Percentiles rank a stretch among this genome's conserved stretches.
Conservation (phyloP, 1,139 yeast species). For the Taiozyma sp. region DNA sequence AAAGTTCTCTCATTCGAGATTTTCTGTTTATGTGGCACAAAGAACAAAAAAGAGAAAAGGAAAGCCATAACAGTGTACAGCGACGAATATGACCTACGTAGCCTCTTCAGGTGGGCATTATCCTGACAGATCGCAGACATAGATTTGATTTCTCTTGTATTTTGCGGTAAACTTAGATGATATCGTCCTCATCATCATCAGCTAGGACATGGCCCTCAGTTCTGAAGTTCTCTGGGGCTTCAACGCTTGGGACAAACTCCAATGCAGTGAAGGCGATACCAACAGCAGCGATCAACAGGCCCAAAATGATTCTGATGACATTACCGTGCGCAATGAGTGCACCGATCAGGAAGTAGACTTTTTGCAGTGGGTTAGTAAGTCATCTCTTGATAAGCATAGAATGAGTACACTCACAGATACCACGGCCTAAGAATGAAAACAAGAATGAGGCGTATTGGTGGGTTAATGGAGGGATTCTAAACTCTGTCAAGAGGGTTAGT, state of each 20-base stretch:
- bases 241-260: constrained; percentile 66
- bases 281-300: constrained; percentile 45
- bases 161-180: constrained; percentile 10
- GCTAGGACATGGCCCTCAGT: constrained; percentile 20
- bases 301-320: constrained; percentile 48
- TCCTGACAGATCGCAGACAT: not conserved
- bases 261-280: constrained; percentile 57
- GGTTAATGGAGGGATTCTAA: constrained; percentile 61
- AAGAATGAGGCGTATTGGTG: constrained; percentile 72
- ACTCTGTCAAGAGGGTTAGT: constrained; percentile 32
- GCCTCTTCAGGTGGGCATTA: not conserved
- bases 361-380: not conserved
- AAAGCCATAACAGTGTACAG: too few species aligned
- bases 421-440: constrained; percentile 82
- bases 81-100: not conserved
- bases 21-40: not conserved
- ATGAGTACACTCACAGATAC: constrained; percentile 43
- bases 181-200: constrained; percentile 25
- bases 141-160: not conserved
- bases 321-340: constrained; percentile 57
- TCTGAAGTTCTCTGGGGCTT: constrained; percentile 64
- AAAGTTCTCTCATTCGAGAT: not conserved
- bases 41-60: not conserved
- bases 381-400: too few species aligned
- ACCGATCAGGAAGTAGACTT: constrained; percentile 62